These are phyloP conservation scores for Pythium periplocum DNA, from an alignment of 352 stramenopile species.

Conservation along the genomic window DNA sequence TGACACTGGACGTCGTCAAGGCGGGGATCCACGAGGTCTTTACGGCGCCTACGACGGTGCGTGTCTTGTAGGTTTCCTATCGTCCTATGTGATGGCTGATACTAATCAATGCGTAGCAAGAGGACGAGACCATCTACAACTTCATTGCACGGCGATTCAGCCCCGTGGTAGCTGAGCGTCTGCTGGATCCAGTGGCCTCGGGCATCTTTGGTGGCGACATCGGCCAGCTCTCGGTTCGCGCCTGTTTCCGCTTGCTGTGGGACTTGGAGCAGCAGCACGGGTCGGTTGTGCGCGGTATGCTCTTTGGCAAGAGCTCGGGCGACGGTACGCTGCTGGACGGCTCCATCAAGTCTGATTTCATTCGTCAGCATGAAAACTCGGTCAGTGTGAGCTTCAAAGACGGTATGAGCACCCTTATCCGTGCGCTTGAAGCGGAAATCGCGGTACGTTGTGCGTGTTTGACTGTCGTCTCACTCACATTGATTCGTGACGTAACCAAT, in stretches of 20 bases:
- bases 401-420: conserved; percentile 73
- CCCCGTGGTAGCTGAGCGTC: conserved; percentile 62
- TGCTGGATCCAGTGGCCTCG: conserved; percentile 76
- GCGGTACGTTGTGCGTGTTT: conserved; percentile 14
- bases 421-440: conserved; percentile 38
- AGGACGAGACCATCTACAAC: conserved; percentile 82
- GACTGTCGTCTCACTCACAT: too few relatives aligned
- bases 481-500: too few relatives aligned
- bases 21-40: conserved; percentile 70
- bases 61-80: not conserved
- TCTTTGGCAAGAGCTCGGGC: conserved; percentile 30
- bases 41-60: conserved; percentile 22
- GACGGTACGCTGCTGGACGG: conserved; percentile 62
- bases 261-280: conserved; percentile 75
- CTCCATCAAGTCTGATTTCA: conserved; percentile 61
- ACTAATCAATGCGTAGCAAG: conserved; percentile 8
- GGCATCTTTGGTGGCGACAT: conserved; percentile 89
- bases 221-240: conserved; percentile 62
- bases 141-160: conserved; percentile 77
- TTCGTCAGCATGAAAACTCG: conserved; percentile 56
- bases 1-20: conserved; percentile 43
- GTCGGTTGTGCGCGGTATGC: conserved; percentile 73
- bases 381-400: conserved; percentile 84
- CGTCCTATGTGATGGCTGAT: not conserved
- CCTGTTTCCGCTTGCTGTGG: conserved; percentile 74